A percentile compares a stretch with the other conserved stretches of the same genome.
Conservation (phyloP, 2,329 filamentous ascomycete species). For the Zopfia rhizophila region DNA sequence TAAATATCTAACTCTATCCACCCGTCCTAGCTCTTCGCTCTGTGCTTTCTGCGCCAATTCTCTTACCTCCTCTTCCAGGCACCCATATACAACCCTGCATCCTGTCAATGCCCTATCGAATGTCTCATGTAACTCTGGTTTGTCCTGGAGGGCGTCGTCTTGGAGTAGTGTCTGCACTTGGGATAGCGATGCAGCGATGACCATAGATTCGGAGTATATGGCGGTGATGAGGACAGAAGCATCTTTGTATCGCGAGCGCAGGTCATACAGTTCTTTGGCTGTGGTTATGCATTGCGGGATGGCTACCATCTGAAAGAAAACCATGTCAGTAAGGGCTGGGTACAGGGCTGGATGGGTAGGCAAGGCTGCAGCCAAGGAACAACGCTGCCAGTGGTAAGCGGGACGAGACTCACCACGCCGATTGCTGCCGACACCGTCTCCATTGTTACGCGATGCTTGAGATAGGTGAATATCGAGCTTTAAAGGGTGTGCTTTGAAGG, state of each 20-base stretch:
- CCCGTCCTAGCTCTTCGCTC: constrained; percentile 33
- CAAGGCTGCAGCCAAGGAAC: not conserved
- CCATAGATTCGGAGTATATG: constrained; percentile 47
- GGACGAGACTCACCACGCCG: constrained; percentile 15
- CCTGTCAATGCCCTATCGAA: constrained; percentile 46
- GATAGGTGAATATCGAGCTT: too few species aligned
- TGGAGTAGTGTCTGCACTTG: constrained; percentile 44
- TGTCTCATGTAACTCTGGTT: constrained; percentile 42
- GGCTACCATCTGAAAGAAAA: constrained; percentile 18
- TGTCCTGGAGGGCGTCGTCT: constrained; percentile 36
- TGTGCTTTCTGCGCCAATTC: constrained; percentile 33
- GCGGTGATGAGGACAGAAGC: constrained; percentile 43
- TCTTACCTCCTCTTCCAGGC: constrained; percentile 44
- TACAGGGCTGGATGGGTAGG: not conserved
- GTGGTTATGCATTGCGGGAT: constrained; percentile 40
- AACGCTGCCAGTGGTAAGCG: too few species aligned
- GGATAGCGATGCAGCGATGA: constrained; percentile 44
- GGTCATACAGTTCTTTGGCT: constrained; percentile 42
- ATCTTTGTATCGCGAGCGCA: constrained; percentile 42
- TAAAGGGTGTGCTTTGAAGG: too few species aligned
- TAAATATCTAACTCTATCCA: constrained; percentile 38
- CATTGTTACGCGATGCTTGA: too few species aligned
- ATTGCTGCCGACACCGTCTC: constrained; percentile 6
- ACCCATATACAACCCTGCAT: constrained; percentile 45
- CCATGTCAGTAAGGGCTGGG: not conserved